phyloP scores from a whole-genome alignment of 176 grass and related monocot genomes.

The Microstegium vimineum region DNA sequence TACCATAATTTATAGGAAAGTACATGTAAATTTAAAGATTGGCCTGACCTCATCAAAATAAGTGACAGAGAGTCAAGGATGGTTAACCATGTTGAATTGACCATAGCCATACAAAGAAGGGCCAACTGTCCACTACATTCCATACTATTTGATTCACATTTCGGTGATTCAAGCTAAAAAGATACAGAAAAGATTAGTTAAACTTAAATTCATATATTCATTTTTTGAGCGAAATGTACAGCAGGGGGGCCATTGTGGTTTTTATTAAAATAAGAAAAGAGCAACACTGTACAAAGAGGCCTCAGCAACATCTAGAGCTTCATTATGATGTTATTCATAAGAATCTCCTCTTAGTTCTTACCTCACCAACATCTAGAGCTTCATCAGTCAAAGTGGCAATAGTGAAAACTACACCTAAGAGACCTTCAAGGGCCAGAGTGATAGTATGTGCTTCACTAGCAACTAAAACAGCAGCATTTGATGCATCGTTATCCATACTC shows the following conservation, averaged over 20 bases:
- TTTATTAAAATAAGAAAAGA: not conserved
- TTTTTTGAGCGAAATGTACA: not conserved
- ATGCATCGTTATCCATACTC: slow-evolving; percentile 98
- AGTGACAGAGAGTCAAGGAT: slow-evolving; percentile 97
- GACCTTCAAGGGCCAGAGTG: slow-evolving; percentile 89
- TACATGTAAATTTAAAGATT: slow-evolving; percentile 22
- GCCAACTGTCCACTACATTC: slow-evolving; percentile 71
- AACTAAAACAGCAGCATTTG: slow-evolving; percentile 96
- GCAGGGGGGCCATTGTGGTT: not conserved
- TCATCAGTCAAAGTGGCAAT: slow-evolving; percentile 97
- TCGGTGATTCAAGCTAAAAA: slow-evolving; percentile 85
- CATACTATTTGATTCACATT: slow-evolving; percentile 60
- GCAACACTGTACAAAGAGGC: not conserved
- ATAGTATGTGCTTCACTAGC: slow-evolving; percentile 98
- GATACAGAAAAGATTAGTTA: slow-evolving; percentile 34
- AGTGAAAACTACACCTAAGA: slow-evolving; percentile 97
- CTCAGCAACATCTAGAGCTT: not conserved
- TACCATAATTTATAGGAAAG: slow-evolving; percentile 9
- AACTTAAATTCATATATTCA: not conserved
- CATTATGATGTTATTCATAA: not conserved
- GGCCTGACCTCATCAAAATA: slow-evolving; percentile 76
- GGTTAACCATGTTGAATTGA: slow-evolving; percentile 93
- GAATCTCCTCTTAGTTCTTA: slow-evolving; percentile 55
- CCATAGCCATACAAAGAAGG: slow-evolving; percentile 77
- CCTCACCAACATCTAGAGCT: slow-evolving; percentile 86